Evolutionary conservation across 192 early-diverging fungal genomes (phyloP), one percentile per base, ranked within the genome.

Genomic region (Coemansia sp.): DNA sequence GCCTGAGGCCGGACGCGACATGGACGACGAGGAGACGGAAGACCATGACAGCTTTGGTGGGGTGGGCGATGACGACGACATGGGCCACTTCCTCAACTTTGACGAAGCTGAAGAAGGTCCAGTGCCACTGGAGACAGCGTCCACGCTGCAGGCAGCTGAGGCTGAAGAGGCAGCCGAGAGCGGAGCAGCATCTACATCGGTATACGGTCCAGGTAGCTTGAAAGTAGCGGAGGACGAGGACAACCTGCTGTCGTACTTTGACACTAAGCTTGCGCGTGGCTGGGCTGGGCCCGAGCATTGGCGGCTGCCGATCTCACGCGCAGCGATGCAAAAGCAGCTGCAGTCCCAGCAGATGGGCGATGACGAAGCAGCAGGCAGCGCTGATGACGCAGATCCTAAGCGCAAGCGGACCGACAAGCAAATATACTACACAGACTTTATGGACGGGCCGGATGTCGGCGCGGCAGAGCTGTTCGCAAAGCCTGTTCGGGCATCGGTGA

Each of bases 201-300:
- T 64, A 52, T 68, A 62, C 32, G 68, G 50, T 24, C 52, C 22
- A 8, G 51, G 53, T 47, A 69, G 62, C 49, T 53, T 85, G 25
- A 68, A 78, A 5, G 67, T 73, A 56, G 72, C 73, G 38, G 78
- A 82, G 34, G 84, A 85, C 49, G 73, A 84, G 9, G 83, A 88
- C 47, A 89, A 87, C 56, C 80, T 91, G 59, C 90, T 94, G 60
- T 86, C 86, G 22, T 95, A 96, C 73, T 96, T 97, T 85, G 94
- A 96, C 77, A 74, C 87, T 25, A 87, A 85, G 12, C 84, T 94
- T 51, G 65, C 87, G 65, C 82, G 87, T 49, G 86, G 87, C 54
- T 98, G 96, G 96, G 96, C 94, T 7, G 96, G 96, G 14, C 93
- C 94, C 12, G 92, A 90, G 61, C 91, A 93, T 69, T 98, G 94